phyloP scores from a whole-genome alignment of 805 yeast species.

The Metschnikowia similis region DNA sequence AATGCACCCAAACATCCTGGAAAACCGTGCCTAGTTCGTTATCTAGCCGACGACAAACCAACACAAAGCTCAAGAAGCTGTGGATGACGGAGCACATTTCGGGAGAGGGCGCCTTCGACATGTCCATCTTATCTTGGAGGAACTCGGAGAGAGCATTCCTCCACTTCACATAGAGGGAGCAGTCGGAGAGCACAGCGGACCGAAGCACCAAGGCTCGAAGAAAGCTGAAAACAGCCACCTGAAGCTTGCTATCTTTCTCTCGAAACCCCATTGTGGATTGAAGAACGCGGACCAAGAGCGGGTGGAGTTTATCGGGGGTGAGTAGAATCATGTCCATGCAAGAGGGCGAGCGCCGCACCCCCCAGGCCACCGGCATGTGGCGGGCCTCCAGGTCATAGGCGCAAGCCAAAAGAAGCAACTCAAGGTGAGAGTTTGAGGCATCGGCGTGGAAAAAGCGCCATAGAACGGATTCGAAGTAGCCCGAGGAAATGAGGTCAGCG shows the following conservation, averaged over 20 bases:
- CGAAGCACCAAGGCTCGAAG: constrained; percentile 9
- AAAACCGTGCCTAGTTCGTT: not conserved
- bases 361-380: not conserved
- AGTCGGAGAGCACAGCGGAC: constrained; percentile 2
- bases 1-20: constrained; percentile 3
- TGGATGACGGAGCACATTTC: not conserved
- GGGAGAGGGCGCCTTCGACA: not conserved
- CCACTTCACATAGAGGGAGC: constrained; percentile 14
- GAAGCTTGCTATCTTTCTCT: constrained; percentile 15
- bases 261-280: constrained; percentile 17
- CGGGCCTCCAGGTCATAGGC: constrained; percentile 7
- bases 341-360: not conserved
- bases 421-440: constrained; percentile 37
- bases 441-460: constrained; percentile 42
- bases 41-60: constrained; percentile 7
- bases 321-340: constrained; percentile 13
- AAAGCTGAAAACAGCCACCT: constrained; percentile 13
- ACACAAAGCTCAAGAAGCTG: constrained; percentile 8
- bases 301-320: constrained; percentile 21
- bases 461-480: constrained; percentile 26
- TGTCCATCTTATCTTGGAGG: constrained; percentile 13
- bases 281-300: constrained; percentile 26
- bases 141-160: constrained; percentile 16
- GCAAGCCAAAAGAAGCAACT: constrained; percentile 23
- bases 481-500: constrained; percentile 12